These are phyloP conservation scores for Lodderomyces metapsilosis DNA, from an alignment of 1,139 yeast genomes.

Conservation along the genomic window DNA sequence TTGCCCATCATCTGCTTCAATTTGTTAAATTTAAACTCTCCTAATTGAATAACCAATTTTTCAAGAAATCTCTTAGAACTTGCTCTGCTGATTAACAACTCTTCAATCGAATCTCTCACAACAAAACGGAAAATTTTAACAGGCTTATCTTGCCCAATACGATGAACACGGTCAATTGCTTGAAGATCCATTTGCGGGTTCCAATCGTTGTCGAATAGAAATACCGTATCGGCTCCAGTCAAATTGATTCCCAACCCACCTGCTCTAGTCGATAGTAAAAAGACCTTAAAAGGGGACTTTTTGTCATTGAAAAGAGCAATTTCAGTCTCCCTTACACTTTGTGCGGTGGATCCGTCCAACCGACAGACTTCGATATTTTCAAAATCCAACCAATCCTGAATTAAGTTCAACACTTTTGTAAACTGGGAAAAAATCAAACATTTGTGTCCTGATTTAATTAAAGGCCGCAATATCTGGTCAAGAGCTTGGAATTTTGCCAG, in stretches of 20 bases:
- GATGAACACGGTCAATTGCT: constrained; percentile 93
- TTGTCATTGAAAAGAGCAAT: constrained; percentile 53
- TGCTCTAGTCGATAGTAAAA: constrained; percentile 83
- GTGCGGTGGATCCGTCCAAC: constrained; percentile 74
- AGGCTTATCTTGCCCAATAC: constrained; percentile 87
- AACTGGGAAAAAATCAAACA: constrained; percentile 83
- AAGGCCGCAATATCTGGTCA: constrained; percentile 55
- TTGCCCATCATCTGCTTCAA: constrained; percentile 18
- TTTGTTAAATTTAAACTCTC: constrained; percentile 62
- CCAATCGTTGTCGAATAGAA: constrained; percentile 92
- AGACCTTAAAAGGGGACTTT: constrained; percentile 41
- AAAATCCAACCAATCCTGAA: constrained; percentile 60
- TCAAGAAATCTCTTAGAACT: constrained; percentile 78
- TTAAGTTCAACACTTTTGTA: constrained; percentile 70
- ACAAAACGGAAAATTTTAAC: constrained; percentile 79
- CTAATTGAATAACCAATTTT: constrained; percentile 79
- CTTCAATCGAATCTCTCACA: constrained; percentile 78
- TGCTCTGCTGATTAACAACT: constrained; percentile 72
- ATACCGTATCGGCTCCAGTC: constrained; percentile 84
- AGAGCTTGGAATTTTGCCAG: constrained; percentile 74
- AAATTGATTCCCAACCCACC: constrained; percentile 93
- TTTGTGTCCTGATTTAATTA: constrained; percentile 55
- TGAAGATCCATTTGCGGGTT: constrained; percentile 96
- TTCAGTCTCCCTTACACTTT: constrained; percentile 61
- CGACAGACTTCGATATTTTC: constrained; percentile 51